phyloP scores from a whole-genome alignment of 2,329 filamentous ascomycete species.

The Aspergillus piperis region DNA sequence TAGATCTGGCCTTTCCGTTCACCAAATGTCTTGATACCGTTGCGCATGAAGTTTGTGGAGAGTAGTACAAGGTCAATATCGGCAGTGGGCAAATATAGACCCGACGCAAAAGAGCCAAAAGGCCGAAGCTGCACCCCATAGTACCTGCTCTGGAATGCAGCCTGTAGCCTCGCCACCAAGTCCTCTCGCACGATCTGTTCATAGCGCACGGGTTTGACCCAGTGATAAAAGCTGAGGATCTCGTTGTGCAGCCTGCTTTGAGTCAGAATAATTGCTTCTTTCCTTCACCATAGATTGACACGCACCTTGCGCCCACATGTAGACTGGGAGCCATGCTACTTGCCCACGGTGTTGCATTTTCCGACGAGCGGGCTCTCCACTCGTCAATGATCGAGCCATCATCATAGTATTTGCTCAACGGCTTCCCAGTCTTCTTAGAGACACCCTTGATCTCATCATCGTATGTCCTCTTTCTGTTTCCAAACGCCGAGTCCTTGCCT shows the following conservation, averaged over 20 bases:
- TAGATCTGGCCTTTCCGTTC: slow-evolving; percentile 59
- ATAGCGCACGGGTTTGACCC: slow-evolving; percentile 72
- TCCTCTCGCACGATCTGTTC: slow-evolving; percentile 74
- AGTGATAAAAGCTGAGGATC: slow-evolving; percentile 84
- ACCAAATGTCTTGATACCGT: slow-evolving; percentile 51
- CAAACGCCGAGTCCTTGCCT: slow-evolving; percentile 51
- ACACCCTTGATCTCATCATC: slow-evolving; percentile 67
- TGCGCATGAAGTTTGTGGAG: slow-evolving; percentile 60
- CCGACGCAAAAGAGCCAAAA: slow-evolving; percentile 94
- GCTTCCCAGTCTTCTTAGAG: slow-evolving; percentile 56
- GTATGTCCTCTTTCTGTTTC: slow-evolving; percentile 72
- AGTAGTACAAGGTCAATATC: slow-evolving; percentile 94
- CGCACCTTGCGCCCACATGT: slow-evolving; percentile 39
- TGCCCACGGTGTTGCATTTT: slow-evolving; percentile 64
- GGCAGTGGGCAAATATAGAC: slow-evolving; percentile 72
- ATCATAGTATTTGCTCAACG: slow-evolving; percentile 51
- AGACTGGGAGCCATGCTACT: slow-evolving; percentile 30
- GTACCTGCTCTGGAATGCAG: slow-evolving; percentile 59
- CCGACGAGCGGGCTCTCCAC: slow-evolving; percentile 53
- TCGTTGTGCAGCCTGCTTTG: slow-evolving; percentile 78
- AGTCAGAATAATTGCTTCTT: slow-evolving; percentile 13
- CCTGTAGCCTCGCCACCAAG: slow-evolving; percentile 69
- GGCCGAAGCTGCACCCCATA: slow-evolving; percentile 65
- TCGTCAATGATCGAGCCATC: slow-evolving; percentile 54
- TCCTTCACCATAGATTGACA: not conserved